phyloP scores from a whole-genome alignment of 2,329 filamentous ascomycete species.

The Microcyclospora tardicrescens region DNA sequence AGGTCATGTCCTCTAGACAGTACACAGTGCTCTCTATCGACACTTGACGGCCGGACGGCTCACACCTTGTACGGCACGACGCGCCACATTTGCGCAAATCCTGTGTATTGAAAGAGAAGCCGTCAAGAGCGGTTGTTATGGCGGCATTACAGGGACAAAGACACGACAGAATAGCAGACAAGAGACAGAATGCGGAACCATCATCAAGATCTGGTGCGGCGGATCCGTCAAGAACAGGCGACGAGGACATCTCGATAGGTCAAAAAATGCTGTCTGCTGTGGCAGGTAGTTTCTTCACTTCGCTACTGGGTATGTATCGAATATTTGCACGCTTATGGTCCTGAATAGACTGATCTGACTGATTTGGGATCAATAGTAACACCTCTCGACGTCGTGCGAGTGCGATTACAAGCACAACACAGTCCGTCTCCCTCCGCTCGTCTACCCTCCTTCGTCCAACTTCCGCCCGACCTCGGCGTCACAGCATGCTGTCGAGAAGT shows the following conservation, averaged over 20 bases:
- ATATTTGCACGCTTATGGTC: background rate
- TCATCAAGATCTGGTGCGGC: no score
- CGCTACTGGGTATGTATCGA: slow-evolving; percentile 57
- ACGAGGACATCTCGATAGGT: slow-evolving; percentile 58
- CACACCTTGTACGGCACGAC: no score
- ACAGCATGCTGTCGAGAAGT: slow-evolving; percentile 94
- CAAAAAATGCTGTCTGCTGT: slow-evolving; percentile 96
- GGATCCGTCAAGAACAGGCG: slow-evolving; percentile 19
- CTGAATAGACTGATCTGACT: slow-evolving; percentile 2
- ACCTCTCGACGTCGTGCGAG: slow-evolving; percentile 89
- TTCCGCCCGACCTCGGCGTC: slow-evolving; percentile 77
- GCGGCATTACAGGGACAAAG: slow-evolving; percentile 21
- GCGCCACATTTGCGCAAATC: no score
- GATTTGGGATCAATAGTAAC: slow-evolving; percentile 49
- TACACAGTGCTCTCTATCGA: no score
- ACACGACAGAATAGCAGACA: slow-evolving; percentile 24
- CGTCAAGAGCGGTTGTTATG: slow-evolving; percentile 1
- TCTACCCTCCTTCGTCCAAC: slow-evolving; percentile 46
- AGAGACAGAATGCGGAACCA: no score
- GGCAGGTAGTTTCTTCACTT: slow-evolving; percentile 79
- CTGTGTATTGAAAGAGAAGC: no score
- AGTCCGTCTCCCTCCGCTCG: slow-evolving; percentile 40
- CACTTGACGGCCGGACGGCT: no score
- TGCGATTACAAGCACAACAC: slow-evolving; percentile 80
- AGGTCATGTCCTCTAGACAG: no score